A percentile compares a stretch with the other conserved stretches of the same genome.
phyloP scores from a whole-genome alignment of 164 flowering plant genomes.

The Chimonanthus salicifolius region DNA sequence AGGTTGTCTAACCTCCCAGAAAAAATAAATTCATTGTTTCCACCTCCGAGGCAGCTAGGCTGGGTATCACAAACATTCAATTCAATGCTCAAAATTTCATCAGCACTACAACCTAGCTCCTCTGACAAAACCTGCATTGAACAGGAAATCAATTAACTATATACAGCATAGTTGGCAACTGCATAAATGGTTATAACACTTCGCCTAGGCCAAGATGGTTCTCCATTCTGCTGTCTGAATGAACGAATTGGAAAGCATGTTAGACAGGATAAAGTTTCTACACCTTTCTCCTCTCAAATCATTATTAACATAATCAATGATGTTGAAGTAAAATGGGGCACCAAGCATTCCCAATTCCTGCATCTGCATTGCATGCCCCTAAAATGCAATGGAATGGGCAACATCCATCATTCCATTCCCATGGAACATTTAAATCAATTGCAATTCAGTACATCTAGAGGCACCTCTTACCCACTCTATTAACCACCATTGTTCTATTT shows the following conservation, averaged over 20 bases:
- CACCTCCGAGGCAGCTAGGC: slow-evolving; percentile 96
- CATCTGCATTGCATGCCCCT: too few species aligned
- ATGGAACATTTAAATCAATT: too few species aligned
- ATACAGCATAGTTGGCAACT: neutral
- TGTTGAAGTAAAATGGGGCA: too few species aligned
- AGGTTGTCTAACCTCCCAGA: slow-evolving; percentile 96
- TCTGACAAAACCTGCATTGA: slow-evolving; percentile 58
- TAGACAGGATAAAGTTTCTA: neutral
- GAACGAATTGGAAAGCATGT: neutral
- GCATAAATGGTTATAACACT: neutral
- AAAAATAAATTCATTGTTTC: slow-evolving; percentile 82
- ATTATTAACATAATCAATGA: neutral
- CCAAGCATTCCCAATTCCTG: too few species aligned
- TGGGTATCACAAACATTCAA: slow-evolving; percentile 90
- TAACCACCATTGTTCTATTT: too few species aligned
- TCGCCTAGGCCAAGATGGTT: neutral
- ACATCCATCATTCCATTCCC: too few species aligned
- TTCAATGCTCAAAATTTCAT: slow-evolving; percentile 70
- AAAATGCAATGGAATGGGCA: too few species aligned
- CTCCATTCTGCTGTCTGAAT: neutral
- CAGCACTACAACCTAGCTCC: slow-evolving; percentile 53
- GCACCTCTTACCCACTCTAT: too few species aligned
- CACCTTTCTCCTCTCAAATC: neutral
- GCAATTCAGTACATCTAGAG: too few species aligned
- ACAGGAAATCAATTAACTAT: slow-evolving; percentile 2